Base-by-base conservation (phyloP, 345 rosid species). In the Ceriops tagal region DNA sequence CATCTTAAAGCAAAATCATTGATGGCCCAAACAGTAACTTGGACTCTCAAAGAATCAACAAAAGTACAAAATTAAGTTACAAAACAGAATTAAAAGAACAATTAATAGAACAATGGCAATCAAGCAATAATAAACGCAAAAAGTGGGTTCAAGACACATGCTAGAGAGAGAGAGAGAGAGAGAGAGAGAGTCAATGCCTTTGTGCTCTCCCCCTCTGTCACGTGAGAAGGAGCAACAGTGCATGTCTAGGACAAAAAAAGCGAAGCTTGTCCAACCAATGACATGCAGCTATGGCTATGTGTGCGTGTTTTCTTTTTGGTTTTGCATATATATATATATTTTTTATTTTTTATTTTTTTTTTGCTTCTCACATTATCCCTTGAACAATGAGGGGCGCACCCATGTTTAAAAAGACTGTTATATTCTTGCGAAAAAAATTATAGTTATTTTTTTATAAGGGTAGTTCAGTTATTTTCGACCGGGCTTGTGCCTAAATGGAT, bases 61-160 rank as follows among this genome's bases (percentile, higher is more conserved):
- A 62, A 78, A 63, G 77, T n/a, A 64, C 64, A 73, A 53, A 5
- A 72, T 15, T 65, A 75, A 79, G 75, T 70, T 71, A 69, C 64
- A 78, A 73, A 66, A 60, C 53, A 53, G 37, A 39, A 9, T 10
- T 11, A 43, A 13, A 3, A 72, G 16, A 43, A 13, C 18, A 43
- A 62, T 56, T 60, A 60, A 64, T 31, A 70, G 76, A 64, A 77
- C 80, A 66, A 35, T 58, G 31, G 71, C 78, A 77, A 51, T 34
- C 75, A 65, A 78, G 81, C 76, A 67, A 67, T 19, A 53, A 59
- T 63, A 66, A 71, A 72, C 76, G 77, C 75, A 75, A 70, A 73
- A 86, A 64, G 79, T 52, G 52, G 3, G 78, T 65, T 43, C 49
- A 13, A 43, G 15, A 1, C 15, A 43, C 49, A 43, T 39, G 46